Evolutionary conservation across 2,329 filamentous ascomycete species (phyloP).

Genomic region (Ophiostoma australiae): DNA sequence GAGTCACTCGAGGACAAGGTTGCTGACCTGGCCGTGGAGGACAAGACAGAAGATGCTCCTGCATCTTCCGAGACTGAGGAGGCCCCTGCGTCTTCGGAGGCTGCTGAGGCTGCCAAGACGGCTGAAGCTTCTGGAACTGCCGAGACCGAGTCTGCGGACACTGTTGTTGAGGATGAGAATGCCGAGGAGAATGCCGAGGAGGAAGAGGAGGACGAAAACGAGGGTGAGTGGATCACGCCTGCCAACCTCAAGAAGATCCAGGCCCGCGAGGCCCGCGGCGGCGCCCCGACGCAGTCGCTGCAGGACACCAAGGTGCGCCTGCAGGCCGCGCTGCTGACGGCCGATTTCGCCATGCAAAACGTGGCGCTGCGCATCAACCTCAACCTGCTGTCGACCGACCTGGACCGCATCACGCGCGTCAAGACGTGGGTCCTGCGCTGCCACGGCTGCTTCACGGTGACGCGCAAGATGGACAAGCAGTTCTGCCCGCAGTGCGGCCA

Average conservation of each 20-base stretch:
- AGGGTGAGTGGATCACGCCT: constrained; percentile 82
- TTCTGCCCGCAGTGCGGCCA: constrained; percentile 93
- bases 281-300: constrained; percentile 46
- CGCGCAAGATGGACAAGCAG: constrained; percentile 78
- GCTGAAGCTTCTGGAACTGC: background rate
- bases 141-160: background rate
- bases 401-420: constrained; percentile 76
- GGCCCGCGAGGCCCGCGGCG: constrained; percentile 53
- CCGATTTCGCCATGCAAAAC: constrained; percentile 97
- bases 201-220: constrained; percentile 38
- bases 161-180: constrained; percentile 25
- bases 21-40: constrained; percentile 14
- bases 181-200: constrained; percentile 32
- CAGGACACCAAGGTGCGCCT: constrained; percentile 52
- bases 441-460: constrained; percentile 85
- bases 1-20: constrained; percentile 15
- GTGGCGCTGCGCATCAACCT: constrained; percentile 92
- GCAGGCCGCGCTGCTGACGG: constrained; percentile 86
- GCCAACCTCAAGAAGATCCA: constrained; percentile 84
- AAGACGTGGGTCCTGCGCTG: constrained; percentile 89
- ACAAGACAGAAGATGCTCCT: background rate
- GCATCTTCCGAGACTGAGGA: constrained; percentile 7
- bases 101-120: constrained; percentile 28
- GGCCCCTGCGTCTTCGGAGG: constrained; percentile 1
- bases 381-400: constrained; percentile 58